A percentile compares a stretch with the other conserved stretches of the same genome.
Evolutionary conservation across 2,329 filamentous ascomycete genomes (phyloP).

Genomic region (Colletotrichum sp.): DNA sequence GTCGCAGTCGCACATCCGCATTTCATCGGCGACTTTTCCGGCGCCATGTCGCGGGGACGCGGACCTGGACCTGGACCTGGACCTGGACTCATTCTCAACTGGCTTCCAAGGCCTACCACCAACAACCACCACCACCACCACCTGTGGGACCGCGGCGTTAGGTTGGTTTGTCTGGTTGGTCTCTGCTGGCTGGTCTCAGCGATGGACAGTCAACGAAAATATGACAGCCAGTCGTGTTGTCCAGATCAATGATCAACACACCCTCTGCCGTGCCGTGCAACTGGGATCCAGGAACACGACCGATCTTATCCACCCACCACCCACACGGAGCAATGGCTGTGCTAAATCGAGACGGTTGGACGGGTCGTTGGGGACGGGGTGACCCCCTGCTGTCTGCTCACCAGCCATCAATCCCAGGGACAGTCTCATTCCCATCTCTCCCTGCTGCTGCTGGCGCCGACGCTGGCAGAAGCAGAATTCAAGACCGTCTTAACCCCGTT

Average conservation of each 20-base stretch:
- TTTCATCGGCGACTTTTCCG: background rate
- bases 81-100: background rate
- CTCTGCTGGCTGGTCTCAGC: background rate
- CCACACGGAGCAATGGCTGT: slow-evolving; percentile 11
- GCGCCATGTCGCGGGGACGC: background rate
- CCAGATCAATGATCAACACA: background rate
- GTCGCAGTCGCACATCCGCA: background rate
- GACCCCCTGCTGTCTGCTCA: background rate
- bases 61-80: background rate
- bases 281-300: slow-evolving; percentile 18
- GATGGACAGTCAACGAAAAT: background rate
- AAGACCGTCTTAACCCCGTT: background rate
- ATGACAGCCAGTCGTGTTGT: slow-evolving; percentile 3
- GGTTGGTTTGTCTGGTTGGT: background rate
- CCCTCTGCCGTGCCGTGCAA: background rate
- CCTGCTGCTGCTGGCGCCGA: background rate
- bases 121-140: background rate
- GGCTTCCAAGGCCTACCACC: background rate
- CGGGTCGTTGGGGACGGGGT: background rate
- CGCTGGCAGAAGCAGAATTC: background rate
- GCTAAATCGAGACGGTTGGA: slow-evolving; percentile 16
- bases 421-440: background rate
- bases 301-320: background rate
- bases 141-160: background rate
- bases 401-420: background rate